Percentiles rank a stretch among this genome's conserved stretches.
Conservation (phyloP, 768 basidiomycete genomes). For the Pholiota molesta region DNA sequence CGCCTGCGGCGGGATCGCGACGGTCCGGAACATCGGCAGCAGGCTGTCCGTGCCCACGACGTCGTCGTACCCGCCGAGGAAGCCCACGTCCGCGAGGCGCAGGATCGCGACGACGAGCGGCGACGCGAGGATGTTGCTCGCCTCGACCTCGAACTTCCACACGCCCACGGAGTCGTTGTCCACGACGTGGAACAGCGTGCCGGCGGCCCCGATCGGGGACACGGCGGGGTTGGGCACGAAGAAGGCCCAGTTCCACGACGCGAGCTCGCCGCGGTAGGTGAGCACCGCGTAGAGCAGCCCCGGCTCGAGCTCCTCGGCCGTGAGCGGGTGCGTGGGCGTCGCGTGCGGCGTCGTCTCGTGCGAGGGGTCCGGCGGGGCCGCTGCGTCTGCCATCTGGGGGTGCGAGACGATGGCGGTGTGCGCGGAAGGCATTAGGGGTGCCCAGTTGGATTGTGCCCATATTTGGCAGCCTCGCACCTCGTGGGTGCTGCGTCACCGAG, state of each 20-base stretch:
- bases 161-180: constrained; percentile 30
- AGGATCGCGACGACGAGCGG: constrained; percentile 49
- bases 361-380: constrained; percentile 16
- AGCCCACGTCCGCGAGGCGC: constrained; percentile 42
- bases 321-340: constrained; percentile 27
- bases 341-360: constrained; percentile 5
- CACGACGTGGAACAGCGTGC: constrained; percentile 49
- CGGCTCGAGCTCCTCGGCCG: constrained; percentile 38
- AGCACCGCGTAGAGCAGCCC: constrained; percentile 48
- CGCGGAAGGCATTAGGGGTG: background rate
- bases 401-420: background rate
- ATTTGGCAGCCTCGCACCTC: background rate
- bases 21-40: constrained; percentile 46
- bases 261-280: constrained; percentile 47
- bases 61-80: constrained; percentile 45
- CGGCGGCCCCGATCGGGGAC: constrained; percentile 43
- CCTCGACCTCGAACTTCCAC: constrained; percentile 45
- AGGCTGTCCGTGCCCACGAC: constrained; percentile 45
- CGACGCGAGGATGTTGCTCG: constrained; percentile 39
- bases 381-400: constrained; percentile 9
- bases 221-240: constrained; percentile 44
- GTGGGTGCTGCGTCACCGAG: background rate
- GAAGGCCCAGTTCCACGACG: constrained; percentile 55
- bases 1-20: constrained; percentile 36
- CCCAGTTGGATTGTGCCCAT: background rate